phyloP scores from a whole-genome alignment of 495 filamentous ascomycete genomes.

The Aspergillus bertholletiae region DNA sequence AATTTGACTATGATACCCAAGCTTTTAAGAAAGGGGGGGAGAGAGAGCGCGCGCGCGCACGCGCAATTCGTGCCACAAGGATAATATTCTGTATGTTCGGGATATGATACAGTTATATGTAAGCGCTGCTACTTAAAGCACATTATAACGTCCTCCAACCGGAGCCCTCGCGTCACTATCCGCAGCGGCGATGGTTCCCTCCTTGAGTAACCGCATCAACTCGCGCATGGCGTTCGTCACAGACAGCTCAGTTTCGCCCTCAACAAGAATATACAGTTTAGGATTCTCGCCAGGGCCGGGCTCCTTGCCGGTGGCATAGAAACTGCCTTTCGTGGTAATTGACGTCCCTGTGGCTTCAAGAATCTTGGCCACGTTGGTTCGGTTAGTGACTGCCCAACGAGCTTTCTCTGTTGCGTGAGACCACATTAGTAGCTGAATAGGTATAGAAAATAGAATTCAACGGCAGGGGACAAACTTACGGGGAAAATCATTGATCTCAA shows the following conservation, averaged over 20 bases:
- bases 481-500: slow-evolving; percentile 99
- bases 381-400: slow-evolving; percentile 96
- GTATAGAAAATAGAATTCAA: neutral
- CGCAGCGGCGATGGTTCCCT: slow-evolving; percentile 87
- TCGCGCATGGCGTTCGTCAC: slow-evolving; percentile 91
- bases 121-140: slow-evolving; percentile 52
- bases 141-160: slow-evolving; percentile 82
- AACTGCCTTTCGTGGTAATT: slow-evolving; percentile 95
- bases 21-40: neutral
- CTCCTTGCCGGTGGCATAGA: slow-evolving; percentile 78
- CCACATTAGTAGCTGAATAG: slow-evolving; percentile 20
- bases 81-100: neutral
- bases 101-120: slow-evolving; percentile 19
- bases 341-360: slow-evolving; percentile 91
- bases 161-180: slow-evolving; percentile 79
- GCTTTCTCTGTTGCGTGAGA: slow-evolving; percentile 68
- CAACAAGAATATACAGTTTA: slow-evolving; percentile 95
- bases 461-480: slow-evolving; percentile 48
- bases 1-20: neutral
- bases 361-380: slow-evolving; percentile 98
- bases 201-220: slow-evolving; percentile 79
- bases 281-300: slow-evolving; percentile 69
- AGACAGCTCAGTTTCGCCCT: slow-evolving; percentile 91
- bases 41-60: too few species aligned
- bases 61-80: neutral